These are phyloP conservation scores for Actinidia arguta DNA, from an alignment of 179 eudicot species.

Conservation along the genomic window DNA sequence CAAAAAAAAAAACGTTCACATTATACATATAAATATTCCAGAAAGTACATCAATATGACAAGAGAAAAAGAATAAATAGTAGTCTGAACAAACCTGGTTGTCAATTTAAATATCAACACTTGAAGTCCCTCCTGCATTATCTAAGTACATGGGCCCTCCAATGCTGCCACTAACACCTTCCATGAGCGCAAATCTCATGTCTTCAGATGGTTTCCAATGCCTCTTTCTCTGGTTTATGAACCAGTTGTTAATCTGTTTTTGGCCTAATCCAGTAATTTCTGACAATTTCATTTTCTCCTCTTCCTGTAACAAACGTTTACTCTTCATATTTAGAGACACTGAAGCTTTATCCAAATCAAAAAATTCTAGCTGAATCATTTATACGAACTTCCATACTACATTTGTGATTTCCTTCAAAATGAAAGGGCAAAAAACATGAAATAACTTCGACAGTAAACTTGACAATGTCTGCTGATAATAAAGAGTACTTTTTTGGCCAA, in stretches of 20 bases:
- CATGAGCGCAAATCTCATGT: slow-evolving; percentile 86
- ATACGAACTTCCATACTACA: not conserved
- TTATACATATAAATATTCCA: not conserved
- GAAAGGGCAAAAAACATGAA: not conserved
- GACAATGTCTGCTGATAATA: not conserved
- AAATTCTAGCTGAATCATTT: not conserved
- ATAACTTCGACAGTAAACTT: not conserved
- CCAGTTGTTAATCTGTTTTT: slow-evolving; percentile 93
- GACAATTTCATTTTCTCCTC: slow-evolving; percentile 78
- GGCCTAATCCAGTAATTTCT: slow-evolving; percentile 85
- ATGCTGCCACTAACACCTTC: slow-evolving; percentile 45
- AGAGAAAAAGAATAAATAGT: not conserved
- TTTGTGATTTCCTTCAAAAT: not conserved
- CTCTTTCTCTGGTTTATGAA: slow-evolving; percentile 91
- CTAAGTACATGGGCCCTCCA: slow-evolving; percentile 31
- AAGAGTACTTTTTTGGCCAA: not conserved
- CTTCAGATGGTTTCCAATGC: slow-evolving; percentile 93
- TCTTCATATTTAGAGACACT: not conserved
- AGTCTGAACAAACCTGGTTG: slow-evolving; percentile 1
- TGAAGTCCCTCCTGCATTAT: slow-evolving; percentile 34
- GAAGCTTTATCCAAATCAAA: slow-evolving; percentile 9
- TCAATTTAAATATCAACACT: slow-evolving; percentile 32
- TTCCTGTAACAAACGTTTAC: slow-evolving; percentile 52
- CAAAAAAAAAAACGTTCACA: not conserved
- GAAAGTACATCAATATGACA: not conserved